Percentiles rank a stretch among this genome's conserved stretches.
Conservation (phyloP, 2,329 filamentous ascomycete species). For the Cladosporium sp. region DNA sequence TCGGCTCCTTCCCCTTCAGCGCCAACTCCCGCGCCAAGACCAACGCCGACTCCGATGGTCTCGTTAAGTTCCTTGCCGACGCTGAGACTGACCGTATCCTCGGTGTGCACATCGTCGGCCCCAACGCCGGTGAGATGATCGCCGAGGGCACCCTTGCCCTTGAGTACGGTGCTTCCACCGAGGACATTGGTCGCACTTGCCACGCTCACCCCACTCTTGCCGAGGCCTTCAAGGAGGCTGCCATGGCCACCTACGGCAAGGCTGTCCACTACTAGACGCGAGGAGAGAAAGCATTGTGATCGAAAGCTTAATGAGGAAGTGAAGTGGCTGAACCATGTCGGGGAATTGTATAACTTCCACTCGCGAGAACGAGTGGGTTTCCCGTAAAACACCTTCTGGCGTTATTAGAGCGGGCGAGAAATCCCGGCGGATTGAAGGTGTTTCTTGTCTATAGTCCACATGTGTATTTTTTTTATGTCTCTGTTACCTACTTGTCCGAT, state of each 20-base stretch:
- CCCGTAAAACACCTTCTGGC: neutral
- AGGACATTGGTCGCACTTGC: conserved; percentile 91
- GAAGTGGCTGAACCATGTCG: neutral
- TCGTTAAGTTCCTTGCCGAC: conserved; percentile 96
- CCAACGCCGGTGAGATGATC: conserved; percentile 98
- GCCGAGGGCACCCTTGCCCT: conserved; percentile 91
- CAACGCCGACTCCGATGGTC: conserved; percentile 89
- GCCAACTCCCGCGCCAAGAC: conserved; percentile 99
- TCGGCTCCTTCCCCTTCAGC: conserved; percentile 93
- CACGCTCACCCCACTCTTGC: conserved; percentile 95
- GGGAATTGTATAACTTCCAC: neutral
- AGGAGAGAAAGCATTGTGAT: neutral
- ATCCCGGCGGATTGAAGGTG: neutral
- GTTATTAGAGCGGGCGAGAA: neutral
- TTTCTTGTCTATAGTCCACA: conserved; percentile 4
- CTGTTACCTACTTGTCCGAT: neutral
- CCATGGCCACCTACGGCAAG: conserved; percentile 94
- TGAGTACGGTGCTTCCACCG: conserved; percentile 92
- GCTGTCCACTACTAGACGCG: conserved; percentile 77
- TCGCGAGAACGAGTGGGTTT: neutral
- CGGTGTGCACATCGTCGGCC: conserved; percentile 82
- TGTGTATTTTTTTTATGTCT: neutral
- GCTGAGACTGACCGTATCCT: conserved; percentile 94
- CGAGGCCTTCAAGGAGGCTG: conserved; percentile 99
- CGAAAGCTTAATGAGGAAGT: neutral